Evolutionary conservation across 2,329 filamentous ascomycete genomes (phyloP), one percentile per base, ranked within the genome.

Genomic region (Colletotrichum liriopes): DNA sequence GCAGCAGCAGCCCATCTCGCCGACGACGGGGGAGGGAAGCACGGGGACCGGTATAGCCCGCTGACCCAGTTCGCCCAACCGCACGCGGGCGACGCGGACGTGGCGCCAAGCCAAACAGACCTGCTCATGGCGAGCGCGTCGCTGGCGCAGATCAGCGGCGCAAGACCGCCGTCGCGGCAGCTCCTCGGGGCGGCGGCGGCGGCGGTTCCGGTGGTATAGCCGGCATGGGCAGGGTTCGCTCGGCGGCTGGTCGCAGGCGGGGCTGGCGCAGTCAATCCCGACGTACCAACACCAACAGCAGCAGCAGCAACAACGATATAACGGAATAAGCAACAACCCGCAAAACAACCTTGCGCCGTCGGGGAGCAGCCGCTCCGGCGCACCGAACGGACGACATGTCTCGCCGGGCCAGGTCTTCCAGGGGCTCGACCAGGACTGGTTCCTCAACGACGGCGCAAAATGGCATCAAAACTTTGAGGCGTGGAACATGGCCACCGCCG

Each of bases 401-500:
- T 76, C 78, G 2, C 78, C 80, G 8, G 82, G 71, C 18, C 79
- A 81, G 4, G 69, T 76, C 7, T 60, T 79, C 8, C 84, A 83
- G 55, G 80, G 81, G 7, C 80, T 90, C 55, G 88, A 89, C 11
- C 85, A 88, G 72, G 87, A 90, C 49, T 91, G 87, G 87, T 88
- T 89, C 75, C 78, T 90, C 26, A 89, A 85, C 65, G 89, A 90
- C 71, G 85, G 88, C 23, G 87, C 86, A 35, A 87, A 84, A 72
- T 90, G 88, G 87, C 87, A 90, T 70, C 87, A 89, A 66, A 86
- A 88, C 72, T 90, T 90, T 75, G 85, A 89, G 66, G 79, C 83
- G 3, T 90, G 88, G 88, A 85, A 84, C 43, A 78, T 85, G 65
- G 78, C 81, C 3, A 18, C 39, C 0, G 56, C 56, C 0, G 43